Base-by-base conservation (phyloP, 805 yeast genomes). In the Scheffersomyces lignosus region DNA sequence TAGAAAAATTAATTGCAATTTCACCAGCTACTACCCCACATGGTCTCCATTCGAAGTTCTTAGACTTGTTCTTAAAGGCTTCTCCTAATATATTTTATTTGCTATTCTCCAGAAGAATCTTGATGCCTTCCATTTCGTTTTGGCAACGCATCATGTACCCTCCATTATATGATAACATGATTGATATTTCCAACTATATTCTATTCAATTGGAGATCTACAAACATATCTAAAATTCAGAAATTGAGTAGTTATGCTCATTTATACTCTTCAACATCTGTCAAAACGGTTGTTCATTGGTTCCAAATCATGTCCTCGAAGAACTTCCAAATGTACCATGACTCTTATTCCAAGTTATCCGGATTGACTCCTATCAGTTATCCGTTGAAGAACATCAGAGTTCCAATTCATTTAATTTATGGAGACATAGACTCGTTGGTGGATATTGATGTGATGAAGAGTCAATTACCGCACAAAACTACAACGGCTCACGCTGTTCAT, bases 21-120 rank as follows among this genome's bases (percentile, higher is more conserved):
- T 87, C 96, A 0, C 98, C 98, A 0, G 97, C 97, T 1, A 83
- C 91, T 74, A 83, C 95, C 0, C 98, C 98, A 0, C 83, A 80
- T 29, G 93, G 95, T 2, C 68, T 90, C 27, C 80, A 81, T 44
- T 86, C 90, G 44, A 77, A 81, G 51, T 65, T 91, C 29, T 81
- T 87, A 15, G 91, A 87, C 52, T 73, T 85, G 0, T 66, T 91
- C 31, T 77, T 87, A 43, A 77, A 83, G 47, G 75, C 93, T 1
- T 80, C 89, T 3, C 96, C 97, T 1, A 70, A 78, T 36, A 59
- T 88, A 27, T 64, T 90, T 52, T 86, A 72, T 54, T 58, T 79
- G 22, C 59, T 88, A 27, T 90, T 90, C 57, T 95, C 96, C 2
- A 66, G 78, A 35, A 72, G 79, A 43, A 81, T 87, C 2, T 70